Percentiles rank a stretch among this genome's conserved stretches.
phyloP scores from a whole-genome alignment of 345 rosid genomes.

The Excoecaria agallocha region DNA sequence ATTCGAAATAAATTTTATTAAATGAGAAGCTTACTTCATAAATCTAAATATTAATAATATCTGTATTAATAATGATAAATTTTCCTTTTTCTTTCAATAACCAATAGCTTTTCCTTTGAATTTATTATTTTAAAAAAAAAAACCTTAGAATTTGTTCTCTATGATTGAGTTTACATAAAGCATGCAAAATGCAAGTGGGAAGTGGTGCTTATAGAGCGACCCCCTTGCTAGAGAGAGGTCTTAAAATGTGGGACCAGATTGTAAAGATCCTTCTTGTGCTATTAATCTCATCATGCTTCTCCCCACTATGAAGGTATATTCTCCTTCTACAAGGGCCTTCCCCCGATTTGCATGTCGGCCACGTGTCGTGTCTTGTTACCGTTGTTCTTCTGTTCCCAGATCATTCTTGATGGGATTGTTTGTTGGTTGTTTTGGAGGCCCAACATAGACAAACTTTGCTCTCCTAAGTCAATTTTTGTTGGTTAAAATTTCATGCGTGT shows the following conservation, averaged over 20 bases:
- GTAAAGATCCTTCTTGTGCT: slow-evolving; percentile 31
- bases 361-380: slow-evolving; percentile 43
- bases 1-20: too few relatives aligned
- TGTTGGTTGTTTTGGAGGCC: slow-evolving; percentile 56
- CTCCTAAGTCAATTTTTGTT: neutral
- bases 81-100: neutral
- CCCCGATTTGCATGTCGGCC: slow-evolving; percentile 55
- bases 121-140: neutral
- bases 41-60: too few relatives aligned
- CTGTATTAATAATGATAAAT: too few relatives aligned
- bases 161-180: slow-evolving; percentile 35
- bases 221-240: slow-evolving; percentile 6
- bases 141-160: slow-evolving; percentile 29
- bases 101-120: neutral
- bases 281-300: slow-evolving; percentile 40
- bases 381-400: slow-evolving; percentile 16
- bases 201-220: neutral
- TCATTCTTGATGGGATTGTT: slow-evolving; percentile 31
- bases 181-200: slow-evolving; percentile 33
- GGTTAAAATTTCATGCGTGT: slow-evolving; percentile 13
- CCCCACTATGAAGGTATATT: slow-evolving; percentile 46
- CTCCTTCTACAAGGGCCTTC: slow-evolving; percentile 21
- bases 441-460: slow-evolving; percentile 28
- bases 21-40: too few relatives aligned
- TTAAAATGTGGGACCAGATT: slow-evolving; percentile 25